Evolutionary conservation across 2,329 filamentous ascomycete genomes (phyloP).

Genomic region (Cercospora zeina): DNA sequence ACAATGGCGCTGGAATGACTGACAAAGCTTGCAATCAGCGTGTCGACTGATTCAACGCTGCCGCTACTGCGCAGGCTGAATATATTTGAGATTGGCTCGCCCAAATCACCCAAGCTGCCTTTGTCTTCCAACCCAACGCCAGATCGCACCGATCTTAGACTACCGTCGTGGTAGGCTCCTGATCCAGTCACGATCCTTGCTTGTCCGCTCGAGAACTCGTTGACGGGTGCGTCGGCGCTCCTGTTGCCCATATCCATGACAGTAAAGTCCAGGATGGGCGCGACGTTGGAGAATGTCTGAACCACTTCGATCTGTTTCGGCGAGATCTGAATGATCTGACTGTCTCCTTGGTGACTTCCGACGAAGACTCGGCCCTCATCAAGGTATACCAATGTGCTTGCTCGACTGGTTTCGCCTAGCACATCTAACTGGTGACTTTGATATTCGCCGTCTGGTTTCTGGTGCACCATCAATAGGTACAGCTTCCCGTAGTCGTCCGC

Average conservation of each 20-base stretch:
- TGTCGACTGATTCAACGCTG: conserved; percentile 66
- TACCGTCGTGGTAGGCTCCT: conserved; percentile 85
- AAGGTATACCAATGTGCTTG: conserved; percentile 76
- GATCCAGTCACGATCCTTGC: conserved; percentile 91
- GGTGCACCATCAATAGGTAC: conserved; percentile 77
- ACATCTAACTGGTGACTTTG: conserved; percentile 68
- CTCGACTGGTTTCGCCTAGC: conserved; percentile 70
- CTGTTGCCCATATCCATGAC: conserved; percentile 95
- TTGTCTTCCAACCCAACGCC: conserved; percentile 77
- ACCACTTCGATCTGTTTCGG: conserved; percentile 64
- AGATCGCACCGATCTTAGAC: conserved; percentile 83
- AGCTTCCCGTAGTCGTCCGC: conserved; percentile 88
- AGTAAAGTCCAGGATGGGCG: conserved; percentile 87
- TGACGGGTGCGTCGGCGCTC: conserved; percentile 73
- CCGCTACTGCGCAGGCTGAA: conserved; percentile 69
- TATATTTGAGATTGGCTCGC: conserved; percentile 43
- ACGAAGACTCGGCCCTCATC: conserved; percentile 74
- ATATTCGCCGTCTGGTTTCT: conserved; percentile 65
- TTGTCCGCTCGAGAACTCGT: conserved; percentile 93
- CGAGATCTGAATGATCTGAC: conserved; percentile 69
- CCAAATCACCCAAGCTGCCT: conserved; percentile 71
- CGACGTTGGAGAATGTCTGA: conserved; percentile 80
- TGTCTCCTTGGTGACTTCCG: conserved; percentile 90
- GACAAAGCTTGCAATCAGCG: conserved; percentile 75
- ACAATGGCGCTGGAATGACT: conserved; percentile 80